These are phyloP conservation scores for Daldinia concentrica DNA, from an alignment of 495 filamentous ascomycete species.

Conservation along the genomic window DNA sequence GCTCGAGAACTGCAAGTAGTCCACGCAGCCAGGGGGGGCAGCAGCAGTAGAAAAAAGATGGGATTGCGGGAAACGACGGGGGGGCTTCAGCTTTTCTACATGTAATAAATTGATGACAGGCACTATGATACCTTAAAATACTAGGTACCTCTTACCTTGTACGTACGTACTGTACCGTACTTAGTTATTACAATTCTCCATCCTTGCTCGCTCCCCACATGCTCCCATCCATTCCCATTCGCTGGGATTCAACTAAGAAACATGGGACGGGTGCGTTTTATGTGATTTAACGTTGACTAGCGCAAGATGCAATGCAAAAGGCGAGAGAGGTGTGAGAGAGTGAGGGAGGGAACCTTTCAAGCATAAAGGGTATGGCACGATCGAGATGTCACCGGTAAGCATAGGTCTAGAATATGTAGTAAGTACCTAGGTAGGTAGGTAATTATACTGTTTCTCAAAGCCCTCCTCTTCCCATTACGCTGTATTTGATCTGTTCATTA, in stretches of 20 bases:
- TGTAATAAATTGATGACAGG: constrained; percentile 39
- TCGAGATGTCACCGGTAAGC: constrained; percentile 16
- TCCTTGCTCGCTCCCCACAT: constrained; percentile 36
- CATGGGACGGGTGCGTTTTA: constrained; percentile 36
- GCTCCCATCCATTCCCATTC: constrained; percentile 43
- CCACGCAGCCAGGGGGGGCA: neutral
- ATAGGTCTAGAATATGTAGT: neutral
- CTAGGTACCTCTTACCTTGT: neutral
- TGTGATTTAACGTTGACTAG: constrained; percentile 34
- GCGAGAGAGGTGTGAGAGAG: neutral
- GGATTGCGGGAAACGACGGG: constrained; percentile 30
- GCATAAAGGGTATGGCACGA: neutral
- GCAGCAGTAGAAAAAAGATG: constrained; percentile 20
- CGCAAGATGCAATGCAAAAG: constrained; percentile 21
- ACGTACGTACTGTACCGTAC: constrained; percentile 20
- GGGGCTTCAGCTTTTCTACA: constrained; percentile 16
- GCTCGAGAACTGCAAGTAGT: constrained; percentile 16
- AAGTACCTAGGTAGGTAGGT: neutral
- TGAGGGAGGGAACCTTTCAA: constrained; percentile 1
- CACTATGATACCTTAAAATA: constrained; percentile 21
- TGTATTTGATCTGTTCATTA: neutral
- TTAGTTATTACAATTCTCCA: constrained; percentile 12
- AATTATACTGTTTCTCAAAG: neutral
- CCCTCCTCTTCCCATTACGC: neutral
- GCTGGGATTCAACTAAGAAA: constrained; percentile 37